Evolutionary conservation across 805 yeast species (phyloP), one percentile per base, ranked within the genome.

Genomic region (Sungouiozyma ichnusensis): DNA sequence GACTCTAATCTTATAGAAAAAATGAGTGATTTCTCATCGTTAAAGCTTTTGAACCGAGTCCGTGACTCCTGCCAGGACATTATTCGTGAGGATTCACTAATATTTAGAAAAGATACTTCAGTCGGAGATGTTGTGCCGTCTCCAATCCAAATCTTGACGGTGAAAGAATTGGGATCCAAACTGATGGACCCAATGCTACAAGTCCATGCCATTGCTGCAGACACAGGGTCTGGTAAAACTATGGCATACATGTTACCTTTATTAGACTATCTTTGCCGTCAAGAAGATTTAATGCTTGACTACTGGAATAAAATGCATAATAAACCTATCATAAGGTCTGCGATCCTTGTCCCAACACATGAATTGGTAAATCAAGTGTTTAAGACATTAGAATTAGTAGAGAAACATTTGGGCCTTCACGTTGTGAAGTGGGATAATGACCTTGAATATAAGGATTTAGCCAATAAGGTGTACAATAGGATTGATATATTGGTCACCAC

Each of bases 161-260:
- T 85, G 35, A 66, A 63, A 42, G 53, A 51, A 20, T 44, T 66
- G 17, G 52, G 66, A 1, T 52, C 56, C 36, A 43, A 49, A 7
- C 44, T 66, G 14, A 60, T 61, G 64, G 62, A 61, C 19, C 59
- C 58, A 6, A 64, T 69, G 44, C 52, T 78, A 38, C 77, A 78
- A 49, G 72, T 80, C 1, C 85, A 76, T 66, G 76, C 92, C 2
- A 62, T 90, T 42, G 97, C 97, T 0, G 95, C 97, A 2, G 97
- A 92, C 58, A 90, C 98, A 0, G 98, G 98, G 0, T 82, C 95
- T 0, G 98, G 98, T 7, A 90, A 90, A 57, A 90, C 98, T 0
- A 78, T 95, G 79, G 87, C 97, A 0, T 90, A 88, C 55, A 57
- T 92, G 46, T 77, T 83, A 0, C 88, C 95, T 0, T 48, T 90